Evolutionary conservation across 1,284 basidiomycete genomes (phyloP).

Genomic region (Sporisorium exsertum): DNA sequence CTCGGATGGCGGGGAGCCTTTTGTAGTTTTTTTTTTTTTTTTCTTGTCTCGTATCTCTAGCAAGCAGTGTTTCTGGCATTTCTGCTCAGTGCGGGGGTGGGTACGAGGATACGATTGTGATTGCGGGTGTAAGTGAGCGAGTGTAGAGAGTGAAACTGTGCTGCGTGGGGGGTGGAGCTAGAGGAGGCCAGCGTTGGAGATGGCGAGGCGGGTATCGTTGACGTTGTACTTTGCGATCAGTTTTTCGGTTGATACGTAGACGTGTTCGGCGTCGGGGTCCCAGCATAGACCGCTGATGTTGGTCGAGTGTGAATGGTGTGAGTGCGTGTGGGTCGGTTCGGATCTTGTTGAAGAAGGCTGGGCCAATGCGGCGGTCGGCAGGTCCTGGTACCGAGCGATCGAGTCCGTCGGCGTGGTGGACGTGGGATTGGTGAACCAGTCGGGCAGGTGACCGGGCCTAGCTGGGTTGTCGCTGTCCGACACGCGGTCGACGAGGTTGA

Average conservation of each 20-base stretch:
- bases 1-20: not conserved
- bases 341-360: not conserved
- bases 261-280: constrained; percentile 47
- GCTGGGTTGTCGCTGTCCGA: not conserved
- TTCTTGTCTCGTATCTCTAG: not conserved
- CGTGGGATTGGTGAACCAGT: constrained; percentile 14
- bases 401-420: constrained; percentile 7
- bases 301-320: constrained; percentile 5
- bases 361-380: constrained; percentile 5
- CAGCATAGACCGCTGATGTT: constrained; percentile 57
- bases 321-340: not conserved
- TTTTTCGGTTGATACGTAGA: constrained; percentile 50
- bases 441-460: constrained; percentile 15
- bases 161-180: not conserved
- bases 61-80: not conserved
- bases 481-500: constrained; percentile 23
- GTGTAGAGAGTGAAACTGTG: not conserved
- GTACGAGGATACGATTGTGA: not conserved
- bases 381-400: constrained; percentile 3
- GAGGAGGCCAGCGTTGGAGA: constrained; percentile 14
- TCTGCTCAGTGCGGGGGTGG: not conserved
- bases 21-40: constrained; percentile 7
- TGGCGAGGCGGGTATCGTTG: constrained; percentile 15
- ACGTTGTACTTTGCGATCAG: constrained; percentile 45
- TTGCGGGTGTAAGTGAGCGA: not conserved